Evolutionary conservation across 306 rosid genomes (phyloP).

Genomic region (Calophaca sinica): DNA sequence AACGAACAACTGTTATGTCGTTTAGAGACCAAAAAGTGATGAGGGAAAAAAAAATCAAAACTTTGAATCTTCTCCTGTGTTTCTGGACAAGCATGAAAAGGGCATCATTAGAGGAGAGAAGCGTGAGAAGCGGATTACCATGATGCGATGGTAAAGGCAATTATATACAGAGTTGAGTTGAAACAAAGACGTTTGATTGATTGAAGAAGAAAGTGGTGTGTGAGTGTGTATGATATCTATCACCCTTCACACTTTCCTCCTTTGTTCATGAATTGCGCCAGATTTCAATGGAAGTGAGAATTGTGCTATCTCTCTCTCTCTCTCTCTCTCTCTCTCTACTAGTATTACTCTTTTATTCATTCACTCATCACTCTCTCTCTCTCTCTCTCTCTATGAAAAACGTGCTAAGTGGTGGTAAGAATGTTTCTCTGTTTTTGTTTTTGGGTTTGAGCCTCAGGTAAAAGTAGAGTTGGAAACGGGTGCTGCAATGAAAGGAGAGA

Average conservation of each 20-base stretch:
- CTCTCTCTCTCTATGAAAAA: neutral
- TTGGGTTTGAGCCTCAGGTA: neutral
- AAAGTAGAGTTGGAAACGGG: slow-evolving; percentile 33
- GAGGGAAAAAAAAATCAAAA: slow-evolving; percentile 38
- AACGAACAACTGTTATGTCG: slow-evolving; percentile 18
- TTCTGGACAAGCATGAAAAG: slow-evolving; percentile 12
- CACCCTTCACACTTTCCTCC: slow-evolving; percentile 51
- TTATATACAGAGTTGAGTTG: slow-evolving; percentile 32
- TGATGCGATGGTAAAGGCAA: slow-evolving; percentile 5
- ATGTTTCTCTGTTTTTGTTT: neutral
- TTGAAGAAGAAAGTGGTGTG: slow-evolving; percentile 36
- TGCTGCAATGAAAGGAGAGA: no score
- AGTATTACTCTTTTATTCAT: neutral
- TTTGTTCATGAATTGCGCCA: slow-evolving; percentile 42
- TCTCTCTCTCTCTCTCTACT: neutral
- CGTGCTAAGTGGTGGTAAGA: slow-evolving; percentile 16
- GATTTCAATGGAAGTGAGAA: slow-evolving; percentile 50
- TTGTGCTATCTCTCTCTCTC: slow-evolving; percentile 8
- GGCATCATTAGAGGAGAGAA: slow-evolving; percentile 29
- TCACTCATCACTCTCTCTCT: neutral
- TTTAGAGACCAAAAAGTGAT: slow-evolving; percentile 14
- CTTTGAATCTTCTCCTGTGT: slow-evolving; percentile 30
- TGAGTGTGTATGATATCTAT: slow-evolving; percentile 33
- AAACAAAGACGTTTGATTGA: slow-evolving; percentile 41
- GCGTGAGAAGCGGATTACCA: slow-evolving; percentile 47